Evolutionary conservation across 805 yeast genomes (phyloP), one percentile per base, ranked within the genome.

Genomic region (Lipomyces orientalis): DNA sequence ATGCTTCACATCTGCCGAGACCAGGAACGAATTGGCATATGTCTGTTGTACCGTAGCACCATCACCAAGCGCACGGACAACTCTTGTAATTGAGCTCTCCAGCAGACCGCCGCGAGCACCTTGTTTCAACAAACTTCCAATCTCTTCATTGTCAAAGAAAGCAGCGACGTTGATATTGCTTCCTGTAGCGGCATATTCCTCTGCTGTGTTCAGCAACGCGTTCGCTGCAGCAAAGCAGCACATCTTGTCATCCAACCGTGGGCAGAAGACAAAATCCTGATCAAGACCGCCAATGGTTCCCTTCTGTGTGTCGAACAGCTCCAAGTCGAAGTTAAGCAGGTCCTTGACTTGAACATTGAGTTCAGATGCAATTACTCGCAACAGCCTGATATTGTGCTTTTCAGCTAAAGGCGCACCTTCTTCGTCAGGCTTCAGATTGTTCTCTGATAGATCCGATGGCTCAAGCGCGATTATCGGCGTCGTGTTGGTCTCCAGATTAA

Each of bases 1-100:
- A 78, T 91, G 97, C 68, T 82, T 88, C 58, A 91, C 97, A 76
- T 91, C 97, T 2, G 96, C 93, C 5, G 95, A 89, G 43, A 91
- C 78, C 67, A 91, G 83, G 76, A 91, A 85, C 54, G 96, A 85
- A 79, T 91, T 91, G 62, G 97, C 93, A 19, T 81, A 70, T 60
- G 76, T 61, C 43, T 61, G 58, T 54, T 67, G 61, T 63, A 49
- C 52, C 16, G 62, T 46, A 14, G 62, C 60, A 0, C 58, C 64
- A 12, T 39, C 65, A 83, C 86, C 65, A 3, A 64, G 55, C 1
- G 60, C 33, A 12, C 67, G 33, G 31, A 64, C 54, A 16, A 64
- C 56, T 25, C 95, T 84, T 43, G 83, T 82, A 19, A 90, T 82
- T 10, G 85, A 83, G 67, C 86, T 76, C 76, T 90, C 92, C 63